Evolutionary conservation across 2,329 filamentous ascomycete species (phyloP).

Genomic region (Penicillium sclerotigenum): DNA sequence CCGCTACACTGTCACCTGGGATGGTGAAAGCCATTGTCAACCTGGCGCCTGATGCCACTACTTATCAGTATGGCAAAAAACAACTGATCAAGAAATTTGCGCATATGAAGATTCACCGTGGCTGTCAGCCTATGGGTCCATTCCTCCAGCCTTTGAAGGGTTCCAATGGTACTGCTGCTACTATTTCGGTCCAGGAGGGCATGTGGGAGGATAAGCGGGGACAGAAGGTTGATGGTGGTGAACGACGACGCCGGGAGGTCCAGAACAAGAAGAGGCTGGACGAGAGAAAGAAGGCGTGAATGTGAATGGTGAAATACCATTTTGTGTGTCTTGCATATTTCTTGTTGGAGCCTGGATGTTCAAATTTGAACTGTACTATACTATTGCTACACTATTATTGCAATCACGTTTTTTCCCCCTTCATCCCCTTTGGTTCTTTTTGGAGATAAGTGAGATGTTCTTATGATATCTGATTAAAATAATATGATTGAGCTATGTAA

Average conservation of each 20-base stretch:
- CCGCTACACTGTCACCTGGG: conserved; percentile 53
- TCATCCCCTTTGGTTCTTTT: not conserved
- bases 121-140: conserved; percentile 69
- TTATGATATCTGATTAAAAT: conserved; percentile 12
- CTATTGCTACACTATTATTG: conserved; percentile 15
- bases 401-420: not conserved
- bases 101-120: conserved; percentile 66
- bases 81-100: conserved; percentile 53
- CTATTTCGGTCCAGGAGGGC: conserved; percentile 72
- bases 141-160: conserved; percentile 68
- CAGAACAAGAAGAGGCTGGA: conserved; percentile 79
- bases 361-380: conserved; percentile 22
- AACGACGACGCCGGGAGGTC: conserved; percentile 81
- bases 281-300: conserved; percentile 64
- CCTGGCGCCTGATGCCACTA: conserved; percentile 54
- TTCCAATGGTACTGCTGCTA: conserved; percentile 57
- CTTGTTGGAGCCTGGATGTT: conserved; percentile 13
- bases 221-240: conserved; percentile 92
- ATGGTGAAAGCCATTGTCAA: conserved; percentile 61
- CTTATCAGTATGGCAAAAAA: conserved; percentile 48
- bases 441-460: not conserved
- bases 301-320: conserved; percentile 1
- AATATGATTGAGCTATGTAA: conserved; percentile 17
- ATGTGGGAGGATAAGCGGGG: conserved; percentile 90
- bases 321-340: conserved; percentile 20